Percentiles rank a stretch among this genome's conserved stretches.
phyloP scores from a whole-genome alignment of 768 basidiomycete genomes.

The Macrolepiota fuliginosa region DNA sequence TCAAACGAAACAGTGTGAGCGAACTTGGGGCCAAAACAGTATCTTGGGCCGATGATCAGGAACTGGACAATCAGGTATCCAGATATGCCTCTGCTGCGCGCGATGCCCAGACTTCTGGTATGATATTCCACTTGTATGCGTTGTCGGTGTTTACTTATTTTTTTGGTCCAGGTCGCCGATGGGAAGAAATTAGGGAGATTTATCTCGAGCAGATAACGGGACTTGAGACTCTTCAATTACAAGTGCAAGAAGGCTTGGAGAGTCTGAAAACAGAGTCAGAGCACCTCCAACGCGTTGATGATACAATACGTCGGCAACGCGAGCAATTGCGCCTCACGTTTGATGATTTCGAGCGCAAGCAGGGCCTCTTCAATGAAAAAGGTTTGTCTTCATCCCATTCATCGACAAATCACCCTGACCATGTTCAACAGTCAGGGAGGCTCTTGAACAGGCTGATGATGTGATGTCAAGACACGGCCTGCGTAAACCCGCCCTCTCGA shows the following conservation, averaged over 20 bases:
- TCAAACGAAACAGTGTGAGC: slow-evolving; percentile 56
- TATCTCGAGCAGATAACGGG: slow-evolving; percentile 65
- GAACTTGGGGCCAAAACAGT: slow-evolving; percentile 60
- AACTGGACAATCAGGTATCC: slow-evolving; percentile 54
- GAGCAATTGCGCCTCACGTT: slow-evolving; percentile 37
- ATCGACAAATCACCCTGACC: neutral
- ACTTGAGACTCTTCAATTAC: slow-evolving; percentile 53
- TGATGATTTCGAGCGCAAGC: slow-evolving; percentile 40
- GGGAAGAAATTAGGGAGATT: slow-evolving; percentile 52
- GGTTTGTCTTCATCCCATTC: slow-evolving; percentile 25
- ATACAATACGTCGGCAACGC: slow-evolving; percentile 38
- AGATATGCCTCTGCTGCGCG: slow-evolving; percentile 41
- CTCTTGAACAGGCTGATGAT: slow-evolving; percentile 37
- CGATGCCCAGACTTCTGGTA: slow-evolving; percentile 38
- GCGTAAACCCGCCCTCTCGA: slow-evolving; percentile 21
- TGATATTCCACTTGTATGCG: slow-evolving; percentile 2
- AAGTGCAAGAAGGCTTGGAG: slow-evolving; percentile 45
- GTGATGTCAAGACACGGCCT: slow-evolving; percentile 28
- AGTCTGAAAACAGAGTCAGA: slow-evolving; percentile 42
- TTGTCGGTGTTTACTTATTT: neutral
- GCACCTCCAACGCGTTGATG: slow-evolving; percentile 40
- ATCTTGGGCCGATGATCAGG: slow-evolving; percentile 72
- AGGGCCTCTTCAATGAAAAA: slow-evolving; percentile 39
- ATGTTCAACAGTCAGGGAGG: slow-evolving; percentile 35
- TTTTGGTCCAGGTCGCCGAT: slow-evolving; percentile 46